These are phyloP conservation scores for Seminavis robusta DNA, from an alignment of 108 stramenopile species.

Conservation along the genomic window DNA sequence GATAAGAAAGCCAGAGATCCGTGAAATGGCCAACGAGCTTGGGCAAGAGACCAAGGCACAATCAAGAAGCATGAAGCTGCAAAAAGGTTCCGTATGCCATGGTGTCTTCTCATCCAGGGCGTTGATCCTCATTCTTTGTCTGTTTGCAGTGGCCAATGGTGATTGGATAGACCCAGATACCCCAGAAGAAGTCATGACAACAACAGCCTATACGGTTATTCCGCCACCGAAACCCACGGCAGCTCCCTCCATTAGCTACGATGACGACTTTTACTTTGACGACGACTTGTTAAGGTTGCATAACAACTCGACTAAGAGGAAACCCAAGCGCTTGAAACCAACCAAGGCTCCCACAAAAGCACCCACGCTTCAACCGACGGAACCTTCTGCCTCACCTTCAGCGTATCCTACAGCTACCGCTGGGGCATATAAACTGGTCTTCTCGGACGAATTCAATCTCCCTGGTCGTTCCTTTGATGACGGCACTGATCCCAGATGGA, in stretches of 20 bases:
- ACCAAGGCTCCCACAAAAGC: slow-evolving; percentile 30
- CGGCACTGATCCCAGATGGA: slow-evolving; percentile 95
- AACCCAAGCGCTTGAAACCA: slow-evolving; percentile 14
- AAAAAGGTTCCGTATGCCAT: no score
- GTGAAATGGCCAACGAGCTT: no score
- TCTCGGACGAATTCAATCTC: slow-evolving; percentile 93
- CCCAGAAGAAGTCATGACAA: slow-evolving; percentile 52
- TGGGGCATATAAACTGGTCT: slow-evolving; percentile 66
- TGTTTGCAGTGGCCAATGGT: no score
- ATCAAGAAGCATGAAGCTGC: no score
- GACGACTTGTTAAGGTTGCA: slow-evolving; percentile 1
- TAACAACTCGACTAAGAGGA: slow-evolving; percentile 10
- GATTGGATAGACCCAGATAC: slow-evolving; percentile 97
- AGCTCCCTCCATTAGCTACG: slow-evolving; percentile 2
- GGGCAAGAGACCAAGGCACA: no score
- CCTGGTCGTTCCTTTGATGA: slow-evolving; percentile 81
- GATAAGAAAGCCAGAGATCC: no score
- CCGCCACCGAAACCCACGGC: slow-evolving; percentile 10
- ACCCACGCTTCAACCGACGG: slow-evolving; percentile 11
- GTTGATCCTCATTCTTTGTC: no score
- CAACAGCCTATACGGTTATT: slow-evolving; percentile 22
- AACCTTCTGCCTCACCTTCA: slow-evolving; percentile 30
- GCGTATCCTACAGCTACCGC: slow-evolving; percentile 31
- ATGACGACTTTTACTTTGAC: slow-evolving; percentile 6
- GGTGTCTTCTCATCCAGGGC: no score